Percentiles rank a stretch among this genome's conserved stretches.
These are phyloP conservation scores for Williopsis jadinii DNA, from an alignment of 1,139 yeast genomes.

Conservation along the genomic window DNA sequence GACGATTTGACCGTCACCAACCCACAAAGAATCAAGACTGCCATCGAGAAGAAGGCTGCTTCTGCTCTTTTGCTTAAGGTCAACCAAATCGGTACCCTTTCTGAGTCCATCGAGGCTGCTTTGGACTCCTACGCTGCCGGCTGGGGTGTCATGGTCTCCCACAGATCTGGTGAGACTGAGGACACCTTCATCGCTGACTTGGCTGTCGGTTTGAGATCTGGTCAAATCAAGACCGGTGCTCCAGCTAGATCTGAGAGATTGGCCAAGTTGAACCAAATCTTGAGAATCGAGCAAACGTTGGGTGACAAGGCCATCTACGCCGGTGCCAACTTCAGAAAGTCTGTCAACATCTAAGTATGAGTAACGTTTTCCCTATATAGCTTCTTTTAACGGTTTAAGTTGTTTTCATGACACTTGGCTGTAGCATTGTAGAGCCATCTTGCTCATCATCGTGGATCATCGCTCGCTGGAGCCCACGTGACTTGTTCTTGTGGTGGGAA, in stretches of 20 bases:
- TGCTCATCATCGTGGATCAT: too few relatives aligned
- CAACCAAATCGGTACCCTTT: slow-evolving; percentile 87
- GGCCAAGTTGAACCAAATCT: slow-evolving; percentile 93
- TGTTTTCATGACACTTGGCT: too few relatives aligned
- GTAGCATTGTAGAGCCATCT: too few relatives aligned
- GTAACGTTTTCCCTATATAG: too few relatives aligned
- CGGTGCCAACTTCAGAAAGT: slow-evolving; percentile 65
- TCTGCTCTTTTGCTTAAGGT: slow-evolving; percentile 91
- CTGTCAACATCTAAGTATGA: slow-evolving; percentile 20
- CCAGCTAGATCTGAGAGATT: slow-evolving; percentile 99
- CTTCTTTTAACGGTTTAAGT: too few relatives aligned
- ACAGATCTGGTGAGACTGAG: slow-evolving; percentile 99
- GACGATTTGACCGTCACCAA: slow-evolving; percentile 98
- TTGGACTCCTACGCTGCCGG: slow-evolving; percentile 83
- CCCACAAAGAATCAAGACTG: slow-evolving; percentile 87
- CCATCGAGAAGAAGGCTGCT: slow-evolving; percentile 92
- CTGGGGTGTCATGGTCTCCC: slow-evolving; percentile 98
- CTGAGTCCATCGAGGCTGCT: slow-evolving; percentile 92
- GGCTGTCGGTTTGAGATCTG: slow-evolving; percentile 92
- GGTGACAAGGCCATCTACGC: slow-evolving; percentile 95
- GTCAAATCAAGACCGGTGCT: slow-evolving; percentile 99
- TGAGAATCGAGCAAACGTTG: slow-evolving; percentile 95
- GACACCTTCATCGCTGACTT: slow-evolving; percentile 96
- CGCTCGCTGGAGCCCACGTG: too few relatives aligned
- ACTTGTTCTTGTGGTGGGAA: too few relatives aligned